Base-by-base conservation (phyloP, 2,329 filamentous ascomycete genomes). In the Albophoma yamanashiensis region DNA sequence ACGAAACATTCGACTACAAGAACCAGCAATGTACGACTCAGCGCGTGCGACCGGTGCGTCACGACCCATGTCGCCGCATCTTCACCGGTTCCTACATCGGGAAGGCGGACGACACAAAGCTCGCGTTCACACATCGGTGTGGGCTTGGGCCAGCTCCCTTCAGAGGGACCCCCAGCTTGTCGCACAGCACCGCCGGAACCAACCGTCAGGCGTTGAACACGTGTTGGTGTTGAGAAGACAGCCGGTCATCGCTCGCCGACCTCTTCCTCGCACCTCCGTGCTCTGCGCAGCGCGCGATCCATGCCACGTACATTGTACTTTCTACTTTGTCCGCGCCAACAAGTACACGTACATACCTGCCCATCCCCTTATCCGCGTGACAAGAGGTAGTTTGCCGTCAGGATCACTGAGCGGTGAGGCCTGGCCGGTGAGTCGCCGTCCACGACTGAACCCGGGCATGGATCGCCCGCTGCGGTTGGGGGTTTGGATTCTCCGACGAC, bases 71-170 rank as follows among this genome's bases (percentile, higher is more conserved):
- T 62, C 60, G 59, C 63, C 61, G 34, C 62, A 59, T 65, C 58
- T 67, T 71, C 64, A 69, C 70, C 69, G 69, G 70, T 72, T 70
- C 66, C 69, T 71, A 61, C 58, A 70, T 69, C 67, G 62, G 68
- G 68, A 68, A 68, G 66, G 68, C 67, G 61, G 34, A 34, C 27
- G 50, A 31, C 50, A 43, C 50, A 52, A 20, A 22, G 55, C 27
- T 60, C 50, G 56, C 17, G 43, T 38, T 50, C 55, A 56, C 56
- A 59, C 36, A 36, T n/a, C 50, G 47, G 47, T 52, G 47, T 52
- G 47, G 45, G 27, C 47, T 34, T 6, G 17, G 27, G 31, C 25
- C 27, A 9, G 47, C 47, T 27, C 47, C 25, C 47, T 52, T 52
- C 47, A 34, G 15, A 15, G 17, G 47, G 7, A 22, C 34, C 11